A percentile compares a stretch with the other conserved stretches of the same genome.
Evolutionary conservation across 192 early-diverging fungal genomes (phyloP).

Genomic region (Diversispora epigaea): DNA sequence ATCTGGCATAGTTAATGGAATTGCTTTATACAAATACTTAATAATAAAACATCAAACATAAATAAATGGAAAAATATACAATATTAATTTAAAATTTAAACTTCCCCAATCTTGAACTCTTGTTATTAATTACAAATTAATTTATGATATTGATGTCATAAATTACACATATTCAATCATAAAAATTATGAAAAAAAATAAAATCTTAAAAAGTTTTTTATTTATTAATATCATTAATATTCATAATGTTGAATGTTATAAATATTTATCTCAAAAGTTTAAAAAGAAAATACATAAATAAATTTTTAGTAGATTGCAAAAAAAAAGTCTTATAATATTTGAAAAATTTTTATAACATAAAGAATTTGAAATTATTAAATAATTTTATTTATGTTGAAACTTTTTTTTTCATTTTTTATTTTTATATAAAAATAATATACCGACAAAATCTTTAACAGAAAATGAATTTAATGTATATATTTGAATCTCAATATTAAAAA

Average conservation of each 20-base stretch:
- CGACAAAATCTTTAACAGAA: background rate
- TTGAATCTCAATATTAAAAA: background rate
- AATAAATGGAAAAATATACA: no score
- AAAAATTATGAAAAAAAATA: background rate
- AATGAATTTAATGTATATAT: background rate
- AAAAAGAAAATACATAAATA: background rate
- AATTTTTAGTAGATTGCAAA: conserved; percentile 9
- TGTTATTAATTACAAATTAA: no score
- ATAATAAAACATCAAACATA: no score
- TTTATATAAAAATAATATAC: conserved; percentile 3
- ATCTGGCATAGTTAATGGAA: no score
- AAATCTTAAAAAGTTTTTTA: background rate
- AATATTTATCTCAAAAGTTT: background rate
- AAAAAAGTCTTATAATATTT: background rate
- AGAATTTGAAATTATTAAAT: conserved; percentile 1
- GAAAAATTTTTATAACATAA: background rate
- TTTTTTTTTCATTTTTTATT: background rate
- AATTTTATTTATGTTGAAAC: conserved; percentile 4
- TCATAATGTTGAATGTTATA: background rate
- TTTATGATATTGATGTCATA: background rate
- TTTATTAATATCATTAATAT: background rate
- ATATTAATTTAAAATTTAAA: no score
- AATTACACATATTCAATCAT: background rate
- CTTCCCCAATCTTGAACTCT: no score
- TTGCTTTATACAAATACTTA: no score